Percentiles rank a stretch among this genome's conserved stretches.
Conservation (phyloP, 1,284 basidiomycete species). For the Neotropicomus parvogracilis region DNA sequence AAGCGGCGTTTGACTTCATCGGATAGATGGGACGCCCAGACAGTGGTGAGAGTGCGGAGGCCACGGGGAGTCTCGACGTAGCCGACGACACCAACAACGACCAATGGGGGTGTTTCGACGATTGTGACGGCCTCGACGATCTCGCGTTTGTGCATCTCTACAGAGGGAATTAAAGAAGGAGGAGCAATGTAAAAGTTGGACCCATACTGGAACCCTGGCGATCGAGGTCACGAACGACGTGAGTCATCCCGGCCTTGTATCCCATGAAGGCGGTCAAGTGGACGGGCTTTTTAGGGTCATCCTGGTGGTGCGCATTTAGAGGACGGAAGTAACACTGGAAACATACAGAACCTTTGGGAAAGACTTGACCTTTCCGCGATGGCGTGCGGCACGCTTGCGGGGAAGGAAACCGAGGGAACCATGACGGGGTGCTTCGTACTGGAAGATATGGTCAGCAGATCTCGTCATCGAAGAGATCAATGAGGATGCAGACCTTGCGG, state of each 20-base stretch:
- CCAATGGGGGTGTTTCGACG: conserved; percentile 96
- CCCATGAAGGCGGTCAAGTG: conserved; percentile 98
- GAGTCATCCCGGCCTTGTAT: conserved; percentile 99
- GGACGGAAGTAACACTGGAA: not conserved
- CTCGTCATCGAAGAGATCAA: conserved; percentile 9
- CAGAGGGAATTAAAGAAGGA: not conserved
- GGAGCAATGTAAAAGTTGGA: conserved; percentile 21
- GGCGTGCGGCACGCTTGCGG: conserved; percentile 91
- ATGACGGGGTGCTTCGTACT: conserved; percentile 96
- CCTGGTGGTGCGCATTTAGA: conserved; percentile 48
- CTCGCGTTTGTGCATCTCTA: conserved; percentile 99
- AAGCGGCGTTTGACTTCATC: conserved; percentile 97
- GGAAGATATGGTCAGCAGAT: conserved; percentile 16
- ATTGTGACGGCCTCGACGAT: conserved; percentile 97
- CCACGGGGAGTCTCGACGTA: conserved; percentile 99
- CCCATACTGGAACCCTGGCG: conserved; percentile 92
- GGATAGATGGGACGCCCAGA: conserved; percentile 80
- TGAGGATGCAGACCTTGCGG: conserved; percentile 51
- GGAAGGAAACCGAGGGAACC: conserved; percentile 93
- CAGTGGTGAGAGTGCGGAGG: conserved; percentile 83
- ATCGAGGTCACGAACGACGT: conserved; percentile 98
- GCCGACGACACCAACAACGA: conserved; percentile 97
- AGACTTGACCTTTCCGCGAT: conserved; percentile 97
- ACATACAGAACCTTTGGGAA: conserved; percentile 82
- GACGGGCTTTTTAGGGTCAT: conserved; percentile 99